Conservation (phyloP, 2,329 filamentous ascomycete species). For the Cercospora sp. region DNA sequence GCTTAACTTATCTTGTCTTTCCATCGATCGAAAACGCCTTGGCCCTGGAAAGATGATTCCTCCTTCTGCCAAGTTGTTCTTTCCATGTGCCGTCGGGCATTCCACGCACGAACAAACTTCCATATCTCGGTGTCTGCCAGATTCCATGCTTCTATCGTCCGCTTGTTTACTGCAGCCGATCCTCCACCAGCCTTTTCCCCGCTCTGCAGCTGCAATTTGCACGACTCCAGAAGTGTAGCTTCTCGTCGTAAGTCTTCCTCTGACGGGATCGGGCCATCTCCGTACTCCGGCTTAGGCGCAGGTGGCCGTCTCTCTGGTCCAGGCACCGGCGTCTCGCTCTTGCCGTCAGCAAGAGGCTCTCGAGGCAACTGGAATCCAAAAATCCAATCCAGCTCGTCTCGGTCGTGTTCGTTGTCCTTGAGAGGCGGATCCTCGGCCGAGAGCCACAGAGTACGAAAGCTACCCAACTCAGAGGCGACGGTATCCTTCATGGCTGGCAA, state of each 20-base stretch:
- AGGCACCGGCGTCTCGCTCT: slow-evolving; percentile 59
- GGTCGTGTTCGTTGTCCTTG: slow-evolving; percentile 43
- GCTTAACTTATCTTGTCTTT: slow-evolving; percentile 25
- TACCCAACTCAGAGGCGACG: slow-evolving; percentile 67
- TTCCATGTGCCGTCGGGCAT: slow-evolving; percentile 64
- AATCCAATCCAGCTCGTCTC: slow-evolving; percentile 74
- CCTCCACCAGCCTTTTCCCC: slow-evolving; percentile 17
- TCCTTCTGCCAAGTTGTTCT: slow-evolving; percentile 68
- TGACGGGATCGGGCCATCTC: slow-evolving; percentile 54
- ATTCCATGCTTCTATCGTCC: slow-evolving; percentile 54
- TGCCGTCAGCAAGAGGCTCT: slow-evolving; percentile 53
- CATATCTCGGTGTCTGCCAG: slow-evolving; percentile 75
- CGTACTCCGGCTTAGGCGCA: slow-evolving; percentile 49
- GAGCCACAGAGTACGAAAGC: slow-evolving; percentile 73
- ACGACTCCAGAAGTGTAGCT: slow-evolving; percentile 52
- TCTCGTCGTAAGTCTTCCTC: slow-evolving; percentile 59
- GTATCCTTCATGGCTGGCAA: slow-evolving; percentile 77
- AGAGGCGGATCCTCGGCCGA: slow-evolving; percentile 63
- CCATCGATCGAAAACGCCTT: slow-evolving; percentile 46
- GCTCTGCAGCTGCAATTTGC: slow-evolving; percentile 27
- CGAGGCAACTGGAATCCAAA: slow-evolving; percentile 81
- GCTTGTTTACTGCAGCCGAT: slow-evolving; percentile 38
- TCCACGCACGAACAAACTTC: slow-evolving; percentile 70
- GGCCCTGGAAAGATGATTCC: slow-evolving; percentile 65
- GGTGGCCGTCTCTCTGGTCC: slow-evolving; percentile 56